Evolutionary conservation across 331 rosid species (phyloP).

Genomic region (Quercus phellos): DNA sequence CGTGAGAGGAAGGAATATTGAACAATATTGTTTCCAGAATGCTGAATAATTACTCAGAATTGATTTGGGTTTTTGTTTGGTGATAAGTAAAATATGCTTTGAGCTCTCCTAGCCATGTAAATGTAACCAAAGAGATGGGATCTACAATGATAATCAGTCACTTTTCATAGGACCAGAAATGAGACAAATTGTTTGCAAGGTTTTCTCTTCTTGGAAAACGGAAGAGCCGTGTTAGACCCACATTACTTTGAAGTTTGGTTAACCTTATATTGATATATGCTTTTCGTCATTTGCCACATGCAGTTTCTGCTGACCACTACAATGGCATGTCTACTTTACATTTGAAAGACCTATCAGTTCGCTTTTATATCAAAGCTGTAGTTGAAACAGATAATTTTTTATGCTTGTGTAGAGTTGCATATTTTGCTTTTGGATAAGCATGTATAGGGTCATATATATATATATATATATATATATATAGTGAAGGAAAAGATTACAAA

Average conservation of each 20-base stretch:
- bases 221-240: constrained; percentile 26
- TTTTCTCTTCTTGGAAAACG: background rate
- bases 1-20: too few relatives aligned
- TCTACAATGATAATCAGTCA: background rate
- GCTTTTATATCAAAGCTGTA: background rate
- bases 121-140: background rate
- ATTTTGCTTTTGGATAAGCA: background rate
- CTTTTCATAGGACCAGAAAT: background rate
- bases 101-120: background rate
- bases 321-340: background rate
- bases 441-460: too few relatives aligned
- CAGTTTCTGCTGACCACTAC: background rate
- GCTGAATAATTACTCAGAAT: too few relatives aligned
- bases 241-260: background rate
- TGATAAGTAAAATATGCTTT: background rate
- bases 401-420: background rate
- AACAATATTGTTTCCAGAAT: too few relatives aligned
- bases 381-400: background rate
- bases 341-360: background rate
- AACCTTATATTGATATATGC: background rate
- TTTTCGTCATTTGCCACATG: background rate
- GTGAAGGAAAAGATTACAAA: background rate
- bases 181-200: background rate
- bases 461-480: too few relatives aligned
- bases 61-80: too few relatives aligned